phyloP scores from a whole-genome alignment of 2,329 filamentous ascomycete species.

The Phialocephala subalpina region DNA sequence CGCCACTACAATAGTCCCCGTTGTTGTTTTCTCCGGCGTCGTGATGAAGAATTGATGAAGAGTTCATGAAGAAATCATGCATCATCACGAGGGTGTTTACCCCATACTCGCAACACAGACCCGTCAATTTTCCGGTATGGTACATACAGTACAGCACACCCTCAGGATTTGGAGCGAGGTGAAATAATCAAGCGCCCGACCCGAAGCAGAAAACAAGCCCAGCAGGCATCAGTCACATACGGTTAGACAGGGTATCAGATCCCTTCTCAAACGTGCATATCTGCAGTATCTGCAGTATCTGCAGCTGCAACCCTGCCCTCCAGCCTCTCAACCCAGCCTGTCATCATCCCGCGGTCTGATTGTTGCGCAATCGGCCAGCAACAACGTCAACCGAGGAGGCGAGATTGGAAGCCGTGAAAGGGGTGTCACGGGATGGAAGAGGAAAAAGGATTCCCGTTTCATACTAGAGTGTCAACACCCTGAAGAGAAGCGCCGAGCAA shows the following conservation, averaged over 20 bases:
- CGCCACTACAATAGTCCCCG: too few relatives aligned
- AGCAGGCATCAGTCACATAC: slow-evolving; percentile 2
- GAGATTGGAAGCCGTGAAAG: neutral
- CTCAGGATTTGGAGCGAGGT: neutral
- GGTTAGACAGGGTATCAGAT: slow-evolving; percentile 20
- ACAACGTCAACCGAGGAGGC: neutral
- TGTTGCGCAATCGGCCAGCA: slow-evolving; percentile 11
- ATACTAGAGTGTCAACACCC: neutral
- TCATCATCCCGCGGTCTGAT: neutral
- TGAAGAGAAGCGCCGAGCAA: neutral
- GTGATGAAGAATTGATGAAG: neutral
- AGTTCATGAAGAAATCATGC: neutral
- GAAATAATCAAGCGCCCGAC: slow-evolving; percentile 10
- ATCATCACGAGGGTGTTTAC: neutral
- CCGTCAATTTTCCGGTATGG: neutral
- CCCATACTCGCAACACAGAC: slow-evolving; percentile 2
- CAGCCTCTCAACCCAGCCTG: neutral
- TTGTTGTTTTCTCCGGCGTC: neutral
- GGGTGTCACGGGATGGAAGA: neutral
- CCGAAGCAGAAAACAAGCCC: slow-evolving; percentile 1
- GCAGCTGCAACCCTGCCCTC: neutral
- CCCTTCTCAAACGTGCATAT: slow-evolving; percentile 17
- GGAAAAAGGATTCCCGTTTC: neutral
- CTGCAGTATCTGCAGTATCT: neutral
- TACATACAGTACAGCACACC: too few relatives aligned